Conservation (phyloP, 192 early-diverging fungal genomes). For the Chytriomyces sp. region DNA sequence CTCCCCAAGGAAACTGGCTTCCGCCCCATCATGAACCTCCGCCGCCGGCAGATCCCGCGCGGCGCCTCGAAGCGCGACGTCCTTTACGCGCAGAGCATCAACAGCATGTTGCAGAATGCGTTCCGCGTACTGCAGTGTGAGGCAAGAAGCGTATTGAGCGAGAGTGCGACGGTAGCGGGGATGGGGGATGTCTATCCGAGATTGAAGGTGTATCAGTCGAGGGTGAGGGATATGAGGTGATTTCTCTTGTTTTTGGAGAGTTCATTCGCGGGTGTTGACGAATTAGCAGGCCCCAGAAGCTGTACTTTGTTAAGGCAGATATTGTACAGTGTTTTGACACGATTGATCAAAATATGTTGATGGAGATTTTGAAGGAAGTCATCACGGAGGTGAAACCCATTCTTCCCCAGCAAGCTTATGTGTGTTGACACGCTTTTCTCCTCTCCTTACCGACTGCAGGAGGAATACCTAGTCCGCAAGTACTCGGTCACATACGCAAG, state of each 20-base stretch:
- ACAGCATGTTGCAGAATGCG: constrained; percentile 55
- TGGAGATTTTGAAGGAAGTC: constrained; percentile 52
- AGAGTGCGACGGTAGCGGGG: constrained; percentile 43
- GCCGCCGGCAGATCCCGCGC: constrained; percentile 34
- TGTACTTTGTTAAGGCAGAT: constrained; percentile 87
- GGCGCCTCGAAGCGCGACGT: not conserved
- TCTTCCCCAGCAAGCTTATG: not conserved
- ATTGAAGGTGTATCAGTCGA: constrained; percentile 32
- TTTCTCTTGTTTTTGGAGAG: not conserved
- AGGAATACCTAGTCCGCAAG: constrained; percentile 72
- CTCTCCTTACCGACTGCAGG: constrained; percentile 41
- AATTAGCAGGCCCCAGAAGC: constrained; percentile 5
- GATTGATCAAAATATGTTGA: constrained; percentile 73
- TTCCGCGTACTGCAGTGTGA: constrained; percentile 62
- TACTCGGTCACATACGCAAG: constrained; percentile 54
- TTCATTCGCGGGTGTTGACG: not conserved
- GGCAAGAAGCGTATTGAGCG: constrained; percentile 24
- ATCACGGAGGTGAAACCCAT: constrained; percentile 53
- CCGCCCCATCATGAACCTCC: constrained; percentile 80
- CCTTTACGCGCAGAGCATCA: constrained; percentile 43
- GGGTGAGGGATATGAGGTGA: constrained; percentile 32
- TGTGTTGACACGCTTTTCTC: not conserved
- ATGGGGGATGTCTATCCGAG: constrained; percentile 43
- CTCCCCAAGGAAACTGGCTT: constrained; percentile 77
- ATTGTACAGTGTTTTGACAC: constrained; percentile 77